Percentiles rank a stretch among this genome's conserved stretches.
phyloP scores from a whole-genome alignment of 176 grass and related monocot species.

The Eleusine coracana region DNA sequence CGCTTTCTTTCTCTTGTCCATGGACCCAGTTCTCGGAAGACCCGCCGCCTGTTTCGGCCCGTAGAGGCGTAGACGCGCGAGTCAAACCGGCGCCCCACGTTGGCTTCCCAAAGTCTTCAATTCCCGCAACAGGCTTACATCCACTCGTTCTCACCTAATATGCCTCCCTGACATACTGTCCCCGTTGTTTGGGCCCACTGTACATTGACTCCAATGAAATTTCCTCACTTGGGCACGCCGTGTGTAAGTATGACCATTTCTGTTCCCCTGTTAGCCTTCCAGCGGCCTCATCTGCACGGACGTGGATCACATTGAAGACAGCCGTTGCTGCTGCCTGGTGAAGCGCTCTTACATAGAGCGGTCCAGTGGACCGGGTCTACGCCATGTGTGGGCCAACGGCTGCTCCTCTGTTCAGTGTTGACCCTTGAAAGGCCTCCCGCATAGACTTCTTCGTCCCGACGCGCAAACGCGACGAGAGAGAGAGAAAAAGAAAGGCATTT shows the following conservation, averaged over 20 bases:
- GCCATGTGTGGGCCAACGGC: not conserved
- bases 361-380: not conserved
- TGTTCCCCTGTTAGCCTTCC: not conserved
- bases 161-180: not conserved
- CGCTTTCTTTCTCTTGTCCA: not conserved
- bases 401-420: slow-evolving; percentile 39
- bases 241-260: slow-evolving; percentile 25
- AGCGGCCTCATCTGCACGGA: not conserved
- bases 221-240: not conserved
- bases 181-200: rapidly evolving
- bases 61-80: not conserved
- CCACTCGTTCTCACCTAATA: not conserved
- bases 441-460: slow-evolving; percentile 49
- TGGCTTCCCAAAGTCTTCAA: slow-evolving; percentile 32
- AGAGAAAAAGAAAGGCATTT: not conserved
- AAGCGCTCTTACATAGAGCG: rapidly evolving
- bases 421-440: slow-evolving; percentile 32
- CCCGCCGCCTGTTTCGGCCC: not conserved
- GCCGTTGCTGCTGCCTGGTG: not conserved
- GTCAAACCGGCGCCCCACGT: slow-evolving; percentile 41
- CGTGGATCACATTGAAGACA: not conserved
- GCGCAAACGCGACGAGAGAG: slow-evolving; percentile 39
- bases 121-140: not conserved
- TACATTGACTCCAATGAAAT: not conserved
- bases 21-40: not conserved